These are phyloP conservation scores for Eruca vesicaria DNA, from an alignment of 441 rosid genomes.

Conservation along the genomic window DNA sequence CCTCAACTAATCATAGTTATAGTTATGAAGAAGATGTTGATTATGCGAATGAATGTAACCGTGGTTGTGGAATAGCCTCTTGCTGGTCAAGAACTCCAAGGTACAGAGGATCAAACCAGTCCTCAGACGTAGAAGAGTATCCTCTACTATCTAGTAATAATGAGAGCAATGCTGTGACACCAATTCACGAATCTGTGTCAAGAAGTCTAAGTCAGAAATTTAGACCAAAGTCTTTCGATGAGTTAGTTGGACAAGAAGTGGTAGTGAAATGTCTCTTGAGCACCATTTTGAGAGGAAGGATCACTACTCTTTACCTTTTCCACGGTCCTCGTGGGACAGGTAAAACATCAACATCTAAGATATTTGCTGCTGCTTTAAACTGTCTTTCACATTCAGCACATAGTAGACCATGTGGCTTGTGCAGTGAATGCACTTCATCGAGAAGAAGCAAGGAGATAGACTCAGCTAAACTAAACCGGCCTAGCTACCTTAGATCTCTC, in stretches of 20 bases:
- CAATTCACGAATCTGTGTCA: slow-evolving; percentile 42
- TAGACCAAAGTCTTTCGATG: slow-evolving; percentile 70
- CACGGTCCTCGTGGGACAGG: slow-evolving; percentile 96
- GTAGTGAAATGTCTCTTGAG: slow-evolving; percentile 68
- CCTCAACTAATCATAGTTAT: slow-evolving; percentile 45
- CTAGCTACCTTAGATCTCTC: slow-evolving; percentile 55
- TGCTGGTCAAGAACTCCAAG: slow-evolving; percentile 89
- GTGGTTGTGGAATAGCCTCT: slow-evolving; percentile 69
- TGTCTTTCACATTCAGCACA: slow-evolving; percentile 65
- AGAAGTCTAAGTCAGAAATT: slow-evolving; percentile 75
- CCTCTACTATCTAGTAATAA: slow-evolving; percentile 55
- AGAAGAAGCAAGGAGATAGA: slow-evolving; percentile 78
- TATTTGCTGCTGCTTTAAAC: slow-evolving; percentile 86
- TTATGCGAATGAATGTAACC: slow-evolving; percentile 34
- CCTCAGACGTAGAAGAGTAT: slow-evolving; percentile 64
- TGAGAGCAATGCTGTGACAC: slow-evolving; percentile 24
- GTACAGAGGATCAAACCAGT: slow-evolving; percentile 57
- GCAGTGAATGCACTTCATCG: slow-evolving; percentile 67
- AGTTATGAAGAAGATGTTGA: slow-evolving; percentile 58
- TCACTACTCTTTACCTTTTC: slow-evolving; percentile 71
- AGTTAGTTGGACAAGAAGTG: slow-evolving; percentile 83
- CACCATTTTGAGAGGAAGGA: slow-evolving; percentile 71
- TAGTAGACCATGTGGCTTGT: slow-evolving; percentile 76
- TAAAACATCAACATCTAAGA: slow-evolving; percentile 80
- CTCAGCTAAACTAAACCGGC: slow-evolving; percentile 58